Evolutionary conservation across 345 rosid genomes (phyloP).

Genomic region (Bruguiera sexangula): DNA sequence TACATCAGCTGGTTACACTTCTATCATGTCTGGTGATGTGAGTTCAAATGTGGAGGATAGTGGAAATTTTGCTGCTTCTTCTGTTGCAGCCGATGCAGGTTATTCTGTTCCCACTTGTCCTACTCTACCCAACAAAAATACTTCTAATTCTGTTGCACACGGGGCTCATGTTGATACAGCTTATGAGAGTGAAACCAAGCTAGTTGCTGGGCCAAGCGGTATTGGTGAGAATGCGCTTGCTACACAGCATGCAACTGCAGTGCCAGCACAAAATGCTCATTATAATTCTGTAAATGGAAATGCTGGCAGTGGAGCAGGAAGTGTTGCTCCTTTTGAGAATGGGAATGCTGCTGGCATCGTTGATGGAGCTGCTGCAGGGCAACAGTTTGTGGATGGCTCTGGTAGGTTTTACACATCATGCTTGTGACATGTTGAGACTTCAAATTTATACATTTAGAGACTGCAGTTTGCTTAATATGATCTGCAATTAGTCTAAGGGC

Average conservation of each 20-base stretch:
- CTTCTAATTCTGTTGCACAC: conserved; percentile 20
- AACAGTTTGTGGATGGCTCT: conserved; percentile 46
- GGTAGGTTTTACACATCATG: conserved; percentile 44
- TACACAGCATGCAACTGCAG: conserved; percentile 16
- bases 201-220: conserved; percentile 18
- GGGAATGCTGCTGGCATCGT: conserved; percentile 44
- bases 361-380: conserved; percentile 36
- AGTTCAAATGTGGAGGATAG: conserved; percentile 30
- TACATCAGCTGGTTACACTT: conserved; percentile 29
- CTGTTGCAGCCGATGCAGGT: conserved; percentile 24
- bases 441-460: neutral
- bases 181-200: conserved; percentile 18
- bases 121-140: conserved; percentile 18
- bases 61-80: conserved; percentile 33
- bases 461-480: neutral
- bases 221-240: conserved; percentile 22
- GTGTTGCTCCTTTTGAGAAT: conserved; percentile 46
- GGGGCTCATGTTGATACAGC: conserved; percentile 20
- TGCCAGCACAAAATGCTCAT: conserved; percentile 26
- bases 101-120: conserved; percentile 15
- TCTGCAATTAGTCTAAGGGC: neutral
- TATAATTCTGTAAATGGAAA: conserved; percentile 58
- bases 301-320: conserved; percentile 31
- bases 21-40: conserved; percentile 22
- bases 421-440: neutral